A percentile compares a stretch with the other conserved stretches of the same genome.
Evolutionary conservation across 2,329 filamentous ascomycete genomes (phyloP).

Genomic region (Penicillium decumbens): DNA sequence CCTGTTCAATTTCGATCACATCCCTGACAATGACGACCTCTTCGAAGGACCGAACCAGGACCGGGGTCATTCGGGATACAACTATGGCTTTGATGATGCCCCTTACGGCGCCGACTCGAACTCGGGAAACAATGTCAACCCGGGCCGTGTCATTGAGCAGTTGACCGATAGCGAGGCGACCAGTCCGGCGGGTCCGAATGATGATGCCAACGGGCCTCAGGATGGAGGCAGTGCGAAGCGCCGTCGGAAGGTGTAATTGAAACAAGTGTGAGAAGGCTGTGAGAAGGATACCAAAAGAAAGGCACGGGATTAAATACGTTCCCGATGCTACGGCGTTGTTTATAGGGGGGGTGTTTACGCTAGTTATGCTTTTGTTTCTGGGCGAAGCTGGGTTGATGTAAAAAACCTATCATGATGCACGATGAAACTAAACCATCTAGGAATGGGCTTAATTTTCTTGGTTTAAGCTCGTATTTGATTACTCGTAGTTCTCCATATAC

Average conservation of each 20-base stretch:
- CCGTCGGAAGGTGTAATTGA: constrained; percentile 30
- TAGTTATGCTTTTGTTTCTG: background rate
- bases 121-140: constrained; percentile 20
- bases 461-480: background rate
- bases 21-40: constrained; percentile 33
- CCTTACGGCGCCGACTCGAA: constrained; percentile 22
- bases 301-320: background rate
- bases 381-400: constrained; percentile 1
- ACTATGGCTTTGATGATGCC: constrained; percentile 32
- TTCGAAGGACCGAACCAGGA: constrained; percentile 28
- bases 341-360: background rate
- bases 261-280: background rate
- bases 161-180: constrained; percentile 44
- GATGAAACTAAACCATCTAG: background rate
- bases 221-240: constrained; percentile 30
- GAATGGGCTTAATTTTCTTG: background rate
- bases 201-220: constrained; percentile 21
- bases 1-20: constrained; percentile 41
- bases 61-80: constrained; percentile 26
- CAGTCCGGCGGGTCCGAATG: constrained; percentile 39
- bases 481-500: background rate
- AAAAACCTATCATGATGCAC: constrained; percentile 1
- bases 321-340: background rate
- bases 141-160: constrained; percentile 39
- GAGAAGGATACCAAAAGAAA: background rate